phyloP scores from a whole-genome alignment of 306 rosid genomes.

The Fragaria vesca region DNA sequence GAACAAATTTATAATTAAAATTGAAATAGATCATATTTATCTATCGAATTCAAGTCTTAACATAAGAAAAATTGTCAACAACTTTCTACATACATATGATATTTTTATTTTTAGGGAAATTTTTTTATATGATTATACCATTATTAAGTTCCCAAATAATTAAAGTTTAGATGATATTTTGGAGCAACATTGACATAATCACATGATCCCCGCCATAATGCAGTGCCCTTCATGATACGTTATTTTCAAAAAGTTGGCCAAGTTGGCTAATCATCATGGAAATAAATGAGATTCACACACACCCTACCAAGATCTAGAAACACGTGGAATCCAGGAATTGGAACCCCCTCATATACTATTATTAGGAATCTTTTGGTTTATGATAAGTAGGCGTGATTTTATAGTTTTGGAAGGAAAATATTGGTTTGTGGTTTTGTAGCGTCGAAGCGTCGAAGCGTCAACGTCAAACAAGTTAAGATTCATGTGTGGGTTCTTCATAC shows the following conservation, averaged over 20 bases:
- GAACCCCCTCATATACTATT: background rate
- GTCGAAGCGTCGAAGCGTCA: background rate
- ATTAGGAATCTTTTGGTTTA: too few species aligned
- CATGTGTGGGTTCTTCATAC: background rate
- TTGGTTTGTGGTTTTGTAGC: background rate
- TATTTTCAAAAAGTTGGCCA: background rate
- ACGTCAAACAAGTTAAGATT: background rate
- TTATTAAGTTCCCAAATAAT: background rate
- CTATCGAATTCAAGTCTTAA: background rate
- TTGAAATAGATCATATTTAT: too few species aligned
- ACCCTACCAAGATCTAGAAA: background rate
- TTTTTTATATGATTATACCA: background rate
- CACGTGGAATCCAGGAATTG: slow-evolving; percentile 2
- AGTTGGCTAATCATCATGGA: background rate
- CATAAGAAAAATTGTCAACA: too few species aligned
- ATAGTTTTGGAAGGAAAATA: background rate
- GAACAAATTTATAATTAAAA: too few species aligned
- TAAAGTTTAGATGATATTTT: background rate
- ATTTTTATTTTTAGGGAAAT: too few species aligned
- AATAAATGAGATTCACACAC: background rate
- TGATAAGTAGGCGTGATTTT: background rate
- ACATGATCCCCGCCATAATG: background rate
- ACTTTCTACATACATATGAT: too few species aligned
- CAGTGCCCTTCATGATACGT: background rate
- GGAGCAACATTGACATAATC: background rate